These are phyloP conservation scores for Debaryomyces tyrocola DNA, from an alignment of 805 yeast species.

Conservation along the genomic window DNA sequence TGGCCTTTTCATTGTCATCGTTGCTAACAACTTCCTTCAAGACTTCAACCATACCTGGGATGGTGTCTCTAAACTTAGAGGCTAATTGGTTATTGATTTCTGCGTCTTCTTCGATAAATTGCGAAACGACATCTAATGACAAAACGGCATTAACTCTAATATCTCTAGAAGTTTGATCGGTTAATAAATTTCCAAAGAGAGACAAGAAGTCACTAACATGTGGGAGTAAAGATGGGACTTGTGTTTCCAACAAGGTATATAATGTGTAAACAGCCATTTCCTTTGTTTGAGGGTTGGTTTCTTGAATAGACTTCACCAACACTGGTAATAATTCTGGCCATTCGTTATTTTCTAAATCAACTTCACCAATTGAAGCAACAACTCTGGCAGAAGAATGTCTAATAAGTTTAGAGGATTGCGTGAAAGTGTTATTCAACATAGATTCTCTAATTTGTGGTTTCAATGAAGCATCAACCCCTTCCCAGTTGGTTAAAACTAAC, in stretches of 20 bases:
- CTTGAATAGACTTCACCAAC: slow-evolving; percentile 59
- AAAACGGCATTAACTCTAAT: slow-evolving; percentile 81
- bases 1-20: slow-evolving; percentile 71
- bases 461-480: slow-evolving; percentile 43
- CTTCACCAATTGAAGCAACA: slow-evolving; percentile 78
- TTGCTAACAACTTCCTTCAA: slow-evolving; percentile 69
- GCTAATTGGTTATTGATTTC: slow-evolving; percentile 45
- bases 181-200: slow-evolving; percentile 67
- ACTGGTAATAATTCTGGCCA: slow-evolving; percentile 81
- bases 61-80: slow-evolving; percentile 57
- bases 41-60: slow-evolving; percentile 81
- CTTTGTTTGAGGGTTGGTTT: slow-evolving; percentile 57
- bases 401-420: slow-evolving; percentile 59
- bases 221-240: slow-evolving; percentile 54
- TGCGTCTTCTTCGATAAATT: slow-evolving; percentile 61
- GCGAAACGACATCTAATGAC: slow-evolving; percentile 72
- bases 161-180: slow-evolving; percentile 60
- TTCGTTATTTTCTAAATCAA: slow-evolving; percentile 59
- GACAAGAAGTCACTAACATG: slow-evolving; percentile 68
- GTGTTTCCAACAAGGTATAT: slow-evolving; percentile 73
- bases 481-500: slow-evolving; percentile 74
- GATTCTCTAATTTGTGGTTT: slow-evolving; percentile 66
- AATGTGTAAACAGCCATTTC: slow-evolving; percentile 84
- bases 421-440: slow-evolving; percentile 69
- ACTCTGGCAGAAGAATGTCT: slow-evolving; percentile 91